Conservation (phyloP, 768 basidiomycete species). For the Boletellus ananiceps region DNA sequence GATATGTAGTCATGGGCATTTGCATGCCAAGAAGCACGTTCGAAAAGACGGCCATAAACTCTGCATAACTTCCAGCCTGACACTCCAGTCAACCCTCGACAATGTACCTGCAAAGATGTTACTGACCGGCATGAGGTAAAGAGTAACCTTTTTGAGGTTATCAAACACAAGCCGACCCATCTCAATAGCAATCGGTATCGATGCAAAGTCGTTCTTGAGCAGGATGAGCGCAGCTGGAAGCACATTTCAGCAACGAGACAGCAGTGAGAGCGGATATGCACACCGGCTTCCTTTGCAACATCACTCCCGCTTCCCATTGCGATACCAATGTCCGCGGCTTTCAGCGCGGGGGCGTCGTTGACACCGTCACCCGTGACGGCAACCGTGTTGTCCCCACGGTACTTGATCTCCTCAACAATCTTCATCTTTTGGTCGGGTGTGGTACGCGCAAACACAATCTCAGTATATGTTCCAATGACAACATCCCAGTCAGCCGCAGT, state of each 20-base stretch:
- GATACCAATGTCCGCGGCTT: slow-evolving; percentile 53
- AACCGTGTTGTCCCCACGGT: slow-evolving; percentile 43
- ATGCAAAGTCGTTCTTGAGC: slow-evolving; percentile 54
- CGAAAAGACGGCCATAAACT: slow-evolving; percentile 52
- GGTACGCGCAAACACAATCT: slow-evolving; percentile 53
- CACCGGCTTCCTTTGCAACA: slow-evolving; percentile 52
- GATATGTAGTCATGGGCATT: slow-evolving; percentile 47
- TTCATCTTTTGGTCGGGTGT: slow-evolving; percentile 55
- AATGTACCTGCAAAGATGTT: neutral
- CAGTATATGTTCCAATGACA: slow-evolving; percentile 33
- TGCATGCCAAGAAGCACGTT: slow-evolving; percentile 61
- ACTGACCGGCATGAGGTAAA: slow-evolving; percentile 40
- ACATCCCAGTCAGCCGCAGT: slow-evolving; percentile 37
- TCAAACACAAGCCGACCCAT: slow-evolving; percentile 58
- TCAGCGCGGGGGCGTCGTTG: slow-evolving; percentile 49
- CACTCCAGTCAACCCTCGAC: neutral
- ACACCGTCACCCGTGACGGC: slow-evolving; percentile 57
- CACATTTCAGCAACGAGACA: neutral
- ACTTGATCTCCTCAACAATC: slow-evolving; percentile 53
- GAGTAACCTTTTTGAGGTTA: slow-evolving; percentile 48
- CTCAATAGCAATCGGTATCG: slow-evolving; percentile 53
- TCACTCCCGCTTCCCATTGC: slow-evolving; percentile 47
- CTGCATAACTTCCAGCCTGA: slow-evolving; percentile 50
- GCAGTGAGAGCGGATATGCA: slow-evolving; percentile 1
- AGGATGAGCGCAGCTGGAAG: slow-evolving; percentile 40